Conservation (phyloP, 257 asterid genomes). For the Fraxinus americana region DNA sequence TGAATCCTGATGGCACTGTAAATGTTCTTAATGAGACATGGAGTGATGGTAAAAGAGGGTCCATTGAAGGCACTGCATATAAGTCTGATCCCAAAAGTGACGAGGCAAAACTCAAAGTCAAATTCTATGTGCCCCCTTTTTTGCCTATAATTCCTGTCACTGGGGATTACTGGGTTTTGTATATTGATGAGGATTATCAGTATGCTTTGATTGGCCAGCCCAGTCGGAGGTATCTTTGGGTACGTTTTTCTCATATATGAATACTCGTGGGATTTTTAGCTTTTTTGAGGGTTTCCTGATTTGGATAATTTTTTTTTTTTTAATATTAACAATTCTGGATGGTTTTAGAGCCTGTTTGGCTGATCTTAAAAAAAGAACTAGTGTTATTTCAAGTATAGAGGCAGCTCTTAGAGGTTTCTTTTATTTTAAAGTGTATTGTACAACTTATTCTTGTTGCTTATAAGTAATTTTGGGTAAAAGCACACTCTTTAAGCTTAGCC, state of each 20-base stretch:
- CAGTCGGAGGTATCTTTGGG: conserved; percentile 71
- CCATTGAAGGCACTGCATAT: conserved; percentile 66
- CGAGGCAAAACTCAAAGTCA: conserved; percentile 45
- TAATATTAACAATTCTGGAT: not conserved
- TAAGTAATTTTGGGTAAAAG: no score
- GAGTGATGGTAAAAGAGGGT: conserved; percentile 67
- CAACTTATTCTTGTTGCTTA: no score
- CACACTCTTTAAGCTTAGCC: no score
- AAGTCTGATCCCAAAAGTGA: conserved; percentile 64
- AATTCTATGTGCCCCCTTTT: conserved; percentile 49
- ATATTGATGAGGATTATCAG: conserved; percentile 33
- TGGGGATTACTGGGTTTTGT: conserved; percentile 46
- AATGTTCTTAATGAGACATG: conserved; percentile 83
- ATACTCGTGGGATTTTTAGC: not conserved
- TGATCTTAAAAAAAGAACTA: not conserved
- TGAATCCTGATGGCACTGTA: conserved; percentile 70
- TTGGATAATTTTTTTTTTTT: not conserved
- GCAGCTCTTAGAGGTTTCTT: no score
- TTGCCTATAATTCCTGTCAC: conserved; percentile 40
- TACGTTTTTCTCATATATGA: conserved; percentile 29
- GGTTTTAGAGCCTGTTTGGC: not conserved
- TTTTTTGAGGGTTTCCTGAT: not conserved
- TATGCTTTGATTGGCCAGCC: conserved; percentile 77
- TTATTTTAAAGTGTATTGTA: no score
- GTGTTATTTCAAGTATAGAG: no score